These are phyloP conservation scores for Sanghuangporus baumii DNA, from an alignment of 1,284 basidiomycete genomes.

Conservation along the genomic window DNA sequence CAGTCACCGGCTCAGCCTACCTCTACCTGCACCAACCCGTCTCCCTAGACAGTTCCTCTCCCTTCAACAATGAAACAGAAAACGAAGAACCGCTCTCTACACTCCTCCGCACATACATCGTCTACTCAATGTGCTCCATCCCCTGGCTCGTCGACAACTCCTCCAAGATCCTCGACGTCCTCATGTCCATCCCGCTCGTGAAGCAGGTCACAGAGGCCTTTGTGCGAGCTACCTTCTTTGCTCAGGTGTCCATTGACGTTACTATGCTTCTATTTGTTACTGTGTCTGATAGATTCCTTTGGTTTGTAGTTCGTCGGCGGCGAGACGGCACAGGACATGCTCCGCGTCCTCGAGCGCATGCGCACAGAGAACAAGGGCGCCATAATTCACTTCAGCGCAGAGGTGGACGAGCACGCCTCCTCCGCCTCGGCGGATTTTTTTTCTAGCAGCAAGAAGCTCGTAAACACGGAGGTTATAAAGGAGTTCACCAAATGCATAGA, in stretches of 20 bases:
- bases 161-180: conserved; percentile 58
- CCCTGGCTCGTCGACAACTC: conserved; percentile 75
- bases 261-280: not conserved
- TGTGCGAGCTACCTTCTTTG: conserved; percentile 82
- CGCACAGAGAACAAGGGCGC: conserved; percentile 67
- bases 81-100: conserved; percentile 29
- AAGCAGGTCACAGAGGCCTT: conserved; percentile 61
- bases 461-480: conserved; percentile 56
- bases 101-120: conserved; percentile 67
- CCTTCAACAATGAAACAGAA: not conserved
- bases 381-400: conserved; percentile 83
- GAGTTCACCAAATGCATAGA: conserved; percentile 75
- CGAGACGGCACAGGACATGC: conserved; percentile 67
- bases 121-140: conserved; percentile 77
- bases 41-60: not conserved
- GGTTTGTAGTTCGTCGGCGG: conserved; percentile 75
- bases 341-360: conserved; percentile 60
- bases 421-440: conserved; percentile 7
- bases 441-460: conserved; percentile 26
- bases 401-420: conserved; percentile 58
- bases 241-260: conserved; percentile 46
- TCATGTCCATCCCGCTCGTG: conserved; percentile 64
- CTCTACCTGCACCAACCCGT: not conserved
- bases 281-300: not conserved
- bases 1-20: not conserved